These are phyloP conservation scores for Mortierella alpina DNA, from an alignment of 192 early-diverging fungal genomes.

Conservation along the genomic window DNA sequence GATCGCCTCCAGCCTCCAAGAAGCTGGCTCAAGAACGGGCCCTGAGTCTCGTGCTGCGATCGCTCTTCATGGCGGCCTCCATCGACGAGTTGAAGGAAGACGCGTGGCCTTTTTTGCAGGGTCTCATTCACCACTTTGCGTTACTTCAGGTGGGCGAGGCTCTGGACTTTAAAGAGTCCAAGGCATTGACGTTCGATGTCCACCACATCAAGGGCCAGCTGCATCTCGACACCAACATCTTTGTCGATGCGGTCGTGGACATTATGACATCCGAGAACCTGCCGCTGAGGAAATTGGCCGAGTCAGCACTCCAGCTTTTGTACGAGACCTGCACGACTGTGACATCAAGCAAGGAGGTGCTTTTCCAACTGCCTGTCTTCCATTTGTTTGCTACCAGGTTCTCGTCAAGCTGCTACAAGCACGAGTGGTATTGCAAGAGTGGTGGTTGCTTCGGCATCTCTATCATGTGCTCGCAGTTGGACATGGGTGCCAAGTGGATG, in stretches of 20 bases:
- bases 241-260: constrained; percentile 84
- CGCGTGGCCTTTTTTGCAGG: constrained; percentile 71
- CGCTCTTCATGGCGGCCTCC: constrained; percentile 74
- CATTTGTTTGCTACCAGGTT: constrained; percentile 85
- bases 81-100: constrained; percentile 69
- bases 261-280: constrained; percentile 77
- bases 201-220: constrained; percentile 61
- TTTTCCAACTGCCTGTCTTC: constrained; percentile 78
- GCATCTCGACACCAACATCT: constrained; percentile 69
- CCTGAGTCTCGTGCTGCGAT: constrained; percentile 66
- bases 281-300: constrained; percentile 71
- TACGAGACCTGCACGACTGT: constrained; percentile 68
- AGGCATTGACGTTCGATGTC: constrained; percentile 57
- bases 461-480: constrained; percentile 82
- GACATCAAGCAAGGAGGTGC: constrained; percentile 66
- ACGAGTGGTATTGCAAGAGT: constrained; percentile 86
- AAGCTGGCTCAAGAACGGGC: constrained; percentile 75
- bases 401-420: constrained; percentile 92
- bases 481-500: constrained; percentile 91
- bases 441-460: constrained; percentile 93
- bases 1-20: constrained; percentile 61
- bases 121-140: constrained; percentile 81
- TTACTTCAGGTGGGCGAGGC: constrained; percentile 77
- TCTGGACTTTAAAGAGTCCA: constrained; percentile 66
- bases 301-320: constrained; percentile 72